These are phyloP conservation scores for Amanita brunnescens DNA, from an alignment of 768 basidiomycete species.

Conservation along the genomic window DNA sequence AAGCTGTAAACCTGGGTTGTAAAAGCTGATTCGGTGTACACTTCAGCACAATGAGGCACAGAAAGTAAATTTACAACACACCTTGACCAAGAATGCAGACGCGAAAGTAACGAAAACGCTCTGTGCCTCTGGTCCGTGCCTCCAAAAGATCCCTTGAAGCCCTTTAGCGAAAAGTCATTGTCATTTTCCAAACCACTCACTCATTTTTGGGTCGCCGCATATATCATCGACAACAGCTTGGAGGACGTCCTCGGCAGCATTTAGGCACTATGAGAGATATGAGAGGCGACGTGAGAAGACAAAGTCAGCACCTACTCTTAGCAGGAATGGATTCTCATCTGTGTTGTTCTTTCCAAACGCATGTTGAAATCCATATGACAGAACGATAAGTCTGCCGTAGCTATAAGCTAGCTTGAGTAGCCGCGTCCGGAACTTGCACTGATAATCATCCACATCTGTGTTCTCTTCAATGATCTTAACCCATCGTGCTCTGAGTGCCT, in stretches of 20 bases:
- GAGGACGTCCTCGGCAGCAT: slow-evolving; percentile 59
- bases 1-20: slow-evolving; percentile 62
- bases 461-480: slow-evolving; percentile 36
- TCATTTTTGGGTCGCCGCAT: slow-evolving; percentile 43
- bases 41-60: background rate
- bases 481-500: slow-evolving; percentile 48
- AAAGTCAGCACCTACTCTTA: slow-evolving; percentile 37
- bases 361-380: slow-evolving; percentile 74
- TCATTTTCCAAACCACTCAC: slow-evolving; percentile 13
- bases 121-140: slow-evolving; percentile 74
- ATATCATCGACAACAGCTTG: slow-evolving; percentile 50
- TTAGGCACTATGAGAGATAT: slow-evolving; percentile 41
- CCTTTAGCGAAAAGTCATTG: slow-evolving; percentile 8
- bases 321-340: slow-evolving; percentile 59
- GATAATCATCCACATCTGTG: slow-evolving; percentile 45
- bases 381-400: slow-evolving; percentile 58
- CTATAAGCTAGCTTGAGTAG: slow-evolving; percentile 55
- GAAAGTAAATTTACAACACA: slow-evolving; percentile 16
- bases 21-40: slow-evolving; percentile 41
- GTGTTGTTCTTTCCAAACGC: slow-evolving; percentile 53
- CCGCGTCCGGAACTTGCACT: slow-evolving; percentile 52
- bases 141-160: slow-evolving; percentile 41
- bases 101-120: slow-evolving; percentile 77
- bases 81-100: slow-evolving; percentile 77
- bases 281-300: background rate